Evolutionary conservation across 164 flowering plant species (phyloP).

Genomic region (Sextonia rubra): DNA sequence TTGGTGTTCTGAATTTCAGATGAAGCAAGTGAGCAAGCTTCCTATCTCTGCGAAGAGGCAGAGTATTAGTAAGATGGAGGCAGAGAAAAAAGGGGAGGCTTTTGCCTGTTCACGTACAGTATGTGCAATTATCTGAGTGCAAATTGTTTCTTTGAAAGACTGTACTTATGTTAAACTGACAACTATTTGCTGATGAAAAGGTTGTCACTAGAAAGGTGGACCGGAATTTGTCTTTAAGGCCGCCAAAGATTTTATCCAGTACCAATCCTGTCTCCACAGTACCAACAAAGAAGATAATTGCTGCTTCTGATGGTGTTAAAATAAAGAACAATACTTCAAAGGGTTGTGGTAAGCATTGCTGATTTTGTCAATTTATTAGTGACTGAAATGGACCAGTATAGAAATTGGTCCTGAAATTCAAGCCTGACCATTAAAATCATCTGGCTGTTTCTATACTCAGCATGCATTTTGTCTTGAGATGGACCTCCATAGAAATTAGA

Average conservation of each 20-base stretch:
- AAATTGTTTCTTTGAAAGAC: not conserved
- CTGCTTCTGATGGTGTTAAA: conserved; percentile 29
- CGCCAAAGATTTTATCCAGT: conserved; percentile 37
- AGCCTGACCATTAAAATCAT: too few relatives aligned
- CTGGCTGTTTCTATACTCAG: not conserved
- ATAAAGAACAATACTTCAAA: conserved; percentile 29
- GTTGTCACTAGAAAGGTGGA: conserved; percentile 28
- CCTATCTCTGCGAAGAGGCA: conserved; percentile 40
- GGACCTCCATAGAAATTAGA: not conserved
- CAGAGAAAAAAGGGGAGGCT: conserved; percentile 36
- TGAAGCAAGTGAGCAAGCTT: conserved; percentile 33
- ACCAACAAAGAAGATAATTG: conserved; percentile 43
- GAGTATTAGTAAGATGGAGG: conserved; percentile 24
- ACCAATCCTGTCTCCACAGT: conserved; percentile 26
- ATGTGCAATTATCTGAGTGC: conserved; percentile 19
- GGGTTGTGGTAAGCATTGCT: conserved; percentile 23
- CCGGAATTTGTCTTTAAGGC: conserved; percentile 29
- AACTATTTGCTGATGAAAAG: conserved; percentile 20
- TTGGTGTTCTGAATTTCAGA: conserved; percentile 25
- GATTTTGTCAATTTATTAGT: not conserved
- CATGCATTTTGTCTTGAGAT: not conserved
- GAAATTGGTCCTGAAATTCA: not conserved
- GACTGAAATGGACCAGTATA: not conserved
- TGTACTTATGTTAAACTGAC: conserved; percentile 12
- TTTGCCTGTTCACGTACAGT: conserved; percentile 28